Percentiles rank a stretch among this genome's conserved stretches.
Evolutionary conservation across 306 rosid species (phyloP).

Genomic region (Pterocarpus macrocarpus): DNA sequence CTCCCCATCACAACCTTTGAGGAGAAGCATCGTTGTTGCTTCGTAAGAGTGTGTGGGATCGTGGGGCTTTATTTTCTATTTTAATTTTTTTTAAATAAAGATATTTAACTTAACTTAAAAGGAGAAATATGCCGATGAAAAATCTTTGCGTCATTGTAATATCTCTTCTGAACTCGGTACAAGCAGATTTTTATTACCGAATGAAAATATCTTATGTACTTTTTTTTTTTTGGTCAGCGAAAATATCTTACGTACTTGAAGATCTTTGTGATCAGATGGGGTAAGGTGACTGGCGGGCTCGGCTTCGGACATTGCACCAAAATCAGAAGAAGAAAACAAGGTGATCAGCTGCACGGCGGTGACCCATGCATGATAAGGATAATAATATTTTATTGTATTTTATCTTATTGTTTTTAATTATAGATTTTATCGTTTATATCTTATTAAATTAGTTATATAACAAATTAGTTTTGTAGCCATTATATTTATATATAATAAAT

Average conservation of each 20-base stretch:
- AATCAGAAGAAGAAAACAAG: background rate
- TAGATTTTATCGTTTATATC: too few species aligned
- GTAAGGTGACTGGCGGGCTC: background rate
- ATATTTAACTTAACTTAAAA: background rate
- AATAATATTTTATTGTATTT: too few species aligned
- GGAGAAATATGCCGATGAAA: background rate
- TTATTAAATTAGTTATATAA: too few species aligned
- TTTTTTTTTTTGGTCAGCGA: too few species aligned
- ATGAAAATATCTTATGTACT: background rate
- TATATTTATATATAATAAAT: too few species aligned
- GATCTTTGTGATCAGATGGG: background rate
- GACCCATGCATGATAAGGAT: background rate
- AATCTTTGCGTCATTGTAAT: background rate
- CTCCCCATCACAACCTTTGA: background rate
- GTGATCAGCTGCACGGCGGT: background rate
- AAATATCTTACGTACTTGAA: background rate
- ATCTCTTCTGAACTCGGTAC: background rate
- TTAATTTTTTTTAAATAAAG: background rate
- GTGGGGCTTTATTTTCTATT: background rate
- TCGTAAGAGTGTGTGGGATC: background rate
- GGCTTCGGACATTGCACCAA: background rate
- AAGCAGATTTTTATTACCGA: background rate
- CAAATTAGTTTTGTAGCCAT: too few species aligned
- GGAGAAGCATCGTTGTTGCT: constrained; percentile 29
- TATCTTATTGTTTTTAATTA: too few species aligned